phyloP scores from a whole-genome alignment of 768 basidiomycete species.

The Saitozyma podzolica region DNA sequence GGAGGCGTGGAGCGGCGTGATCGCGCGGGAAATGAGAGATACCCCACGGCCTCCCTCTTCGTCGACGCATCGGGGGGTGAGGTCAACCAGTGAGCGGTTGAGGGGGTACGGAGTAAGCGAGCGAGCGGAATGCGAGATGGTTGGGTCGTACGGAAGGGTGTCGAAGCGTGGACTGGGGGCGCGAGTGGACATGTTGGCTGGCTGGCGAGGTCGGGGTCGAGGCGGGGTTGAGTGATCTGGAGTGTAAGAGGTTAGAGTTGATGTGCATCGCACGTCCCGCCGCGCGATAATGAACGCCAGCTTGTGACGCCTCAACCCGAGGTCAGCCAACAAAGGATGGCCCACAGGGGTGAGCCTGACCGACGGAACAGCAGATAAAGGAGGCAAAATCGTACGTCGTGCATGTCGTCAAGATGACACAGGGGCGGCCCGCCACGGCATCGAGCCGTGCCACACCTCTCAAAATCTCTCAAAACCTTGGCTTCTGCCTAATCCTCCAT shows the following conservation, averaged over 20 bases:
- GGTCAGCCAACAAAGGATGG: not conserved
- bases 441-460: not conserved
- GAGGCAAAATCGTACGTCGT: not conserved
- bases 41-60: not conserved
- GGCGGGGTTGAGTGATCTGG: no score
- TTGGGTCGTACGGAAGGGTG: no score
- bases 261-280: no score
- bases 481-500: slow-evolving; percentile 25
- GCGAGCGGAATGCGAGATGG: no score
- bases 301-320: not conserved
- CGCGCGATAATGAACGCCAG: not conserved
- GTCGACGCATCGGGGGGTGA: not conserved
- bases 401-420: not conserved
- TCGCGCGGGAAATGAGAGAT: not conserved
- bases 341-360: not conserved
- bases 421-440: not conserved
- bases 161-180: no score
- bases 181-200: no score
- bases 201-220: no score
- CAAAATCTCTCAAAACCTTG: not conserved
- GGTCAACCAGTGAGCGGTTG: not conserved
- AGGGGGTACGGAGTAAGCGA: not conserved
- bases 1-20: not conserved
- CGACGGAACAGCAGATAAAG: not conserved
- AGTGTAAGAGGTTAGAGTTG: no score